Evolutionary conservation across 2,329 filamentous ascomycete genomes (phyloP).

Genomic region (Claviceps humidiphila): DNA sequence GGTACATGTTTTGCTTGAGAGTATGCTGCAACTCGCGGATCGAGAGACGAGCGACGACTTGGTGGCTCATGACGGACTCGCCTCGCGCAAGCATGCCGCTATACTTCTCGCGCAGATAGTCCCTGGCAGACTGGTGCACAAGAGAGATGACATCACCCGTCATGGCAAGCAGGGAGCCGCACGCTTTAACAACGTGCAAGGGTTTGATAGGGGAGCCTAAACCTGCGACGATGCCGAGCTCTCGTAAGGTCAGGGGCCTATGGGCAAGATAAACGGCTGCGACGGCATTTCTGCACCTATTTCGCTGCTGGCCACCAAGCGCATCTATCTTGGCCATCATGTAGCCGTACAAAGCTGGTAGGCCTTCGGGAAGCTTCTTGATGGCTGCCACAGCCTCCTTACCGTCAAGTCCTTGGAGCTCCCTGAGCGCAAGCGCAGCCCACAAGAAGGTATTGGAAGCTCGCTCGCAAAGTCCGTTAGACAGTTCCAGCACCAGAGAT

Average conservation of each 20-base stretch:
- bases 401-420: constrained; percentile 5
- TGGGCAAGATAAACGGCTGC: constrained; percentile 14
- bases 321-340: constrained; percentile 4
- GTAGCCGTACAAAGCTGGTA: constrained; percentile 3
- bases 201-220: constrained; percentile 7
- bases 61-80: constrained; percentile 15
- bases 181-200: constrained; percentile 17
- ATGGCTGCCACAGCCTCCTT: constrained; percentile 4
- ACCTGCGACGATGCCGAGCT: constrained; percentile 17
- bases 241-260: constrained; percentile 21
- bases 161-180: constrained; percentile 24
- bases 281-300: constrained; percentile 5
- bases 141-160: constrained; percentile 19
- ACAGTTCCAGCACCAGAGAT: constrained; percentile 2
- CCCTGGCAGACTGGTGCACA: constrained; percentile 31
- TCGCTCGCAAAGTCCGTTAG: constrained; percentile 6
- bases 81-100: constrained; percentile 16
- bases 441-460: constrained; percentile 11
- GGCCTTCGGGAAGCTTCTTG: constrained; percentile 4
- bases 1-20: constrained; percentile 24
- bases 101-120: constrained; percentile 18
- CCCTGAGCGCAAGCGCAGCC: constrained; percentile 7
- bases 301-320: neutral
- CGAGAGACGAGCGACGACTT: constrained; percentile 21
- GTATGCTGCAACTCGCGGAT: constrained; percentile 17